Evolutionary conservation across 176 grass and related monocot species (phyloP).

Genomic region (Oryza longistaminata): DNA sequence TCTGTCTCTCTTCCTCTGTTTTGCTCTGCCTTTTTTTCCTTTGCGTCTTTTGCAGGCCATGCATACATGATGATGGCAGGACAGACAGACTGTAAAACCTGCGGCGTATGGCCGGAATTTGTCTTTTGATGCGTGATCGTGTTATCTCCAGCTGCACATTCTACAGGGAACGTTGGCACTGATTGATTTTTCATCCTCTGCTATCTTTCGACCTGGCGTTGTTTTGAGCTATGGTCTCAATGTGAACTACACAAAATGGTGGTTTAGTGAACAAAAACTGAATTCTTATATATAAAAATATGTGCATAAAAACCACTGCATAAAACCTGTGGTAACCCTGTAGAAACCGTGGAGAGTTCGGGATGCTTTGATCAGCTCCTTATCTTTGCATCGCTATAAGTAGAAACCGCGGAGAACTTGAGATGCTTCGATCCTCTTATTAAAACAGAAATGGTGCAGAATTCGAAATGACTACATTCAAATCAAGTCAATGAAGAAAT

Average conservation of each 20-base stretch:
- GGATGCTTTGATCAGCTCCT: neutral
- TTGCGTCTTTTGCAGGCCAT: constrained; percentile 32
- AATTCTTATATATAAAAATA: neutral
- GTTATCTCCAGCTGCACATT: constrained; percentile 14
- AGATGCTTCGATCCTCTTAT: no score
- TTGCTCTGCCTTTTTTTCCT: neutral
- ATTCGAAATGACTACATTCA: neutral
- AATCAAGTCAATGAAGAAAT: neutral
- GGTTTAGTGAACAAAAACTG: neutral
- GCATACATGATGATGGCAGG: constrained; percentile 10
- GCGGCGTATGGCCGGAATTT: constrained; percentile 10
- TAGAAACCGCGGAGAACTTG: neutral
- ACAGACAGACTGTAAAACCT: constrained; percentile 29
- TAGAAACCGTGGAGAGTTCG: neutral
- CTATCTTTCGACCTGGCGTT: neutral
- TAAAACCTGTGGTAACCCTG: neutral
- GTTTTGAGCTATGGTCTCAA: neutral
- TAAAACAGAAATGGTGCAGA: no score
- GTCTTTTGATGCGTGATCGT: constrained; percentile 26
- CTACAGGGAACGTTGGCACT: neutral
- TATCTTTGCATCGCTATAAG: no score
- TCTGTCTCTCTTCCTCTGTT: neutral
- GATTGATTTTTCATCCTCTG: neutral
- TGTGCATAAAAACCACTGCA: neutral
- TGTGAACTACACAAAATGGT: neutral